phyloP scores from a whole-genome alignment of 163 green algal species.

The Volvox carteri region DNA sequence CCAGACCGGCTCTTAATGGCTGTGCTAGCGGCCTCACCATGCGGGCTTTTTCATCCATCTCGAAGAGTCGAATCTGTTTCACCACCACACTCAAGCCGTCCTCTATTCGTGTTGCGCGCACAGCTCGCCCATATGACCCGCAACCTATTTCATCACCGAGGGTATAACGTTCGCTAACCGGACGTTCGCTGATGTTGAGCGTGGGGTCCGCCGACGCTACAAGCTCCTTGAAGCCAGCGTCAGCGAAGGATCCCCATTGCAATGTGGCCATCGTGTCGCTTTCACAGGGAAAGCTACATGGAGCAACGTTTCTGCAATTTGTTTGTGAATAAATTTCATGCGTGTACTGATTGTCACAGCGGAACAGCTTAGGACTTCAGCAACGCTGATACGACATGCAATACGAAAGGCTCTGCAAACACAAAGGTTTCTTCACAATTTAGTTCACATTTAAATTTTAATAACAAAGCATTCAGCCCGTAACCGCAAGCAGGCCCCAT shows the following conservation, averaged over 20 bases:
- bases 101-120: conserved; percentile 27
- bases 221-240: conserved; percentile 19
- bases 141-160: conserved; percentile 50
- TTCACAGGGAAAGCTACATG: conserved; percentile 20
- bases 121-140: conserved; percentile 48
- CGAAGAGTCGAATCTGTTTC: conserved; percentile 66
- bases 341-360: no score
- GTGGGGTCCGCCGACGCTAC: conserved; percentile 15
- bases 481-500: no score
- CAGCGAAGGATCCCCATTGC: conserved; percentile 19
- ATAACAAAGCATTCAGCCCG: no score
- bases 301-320: neutral
- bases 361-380: no score
- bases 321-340: neutral
- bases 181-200: conserved; percentile 14
- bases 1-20: no score
- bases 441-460: no score
- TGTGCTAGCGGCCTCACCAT: neutral
- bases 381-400: no score
- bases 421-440: no score
- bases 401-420: no score
- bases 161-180: conserved; percentile 13
- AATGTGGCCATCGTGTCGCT: neutral
- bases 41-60: conserved; percentile 60
- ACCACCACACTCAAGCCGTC: conserved; percentile 65